Conservation (phyloP, 352 stramenopile species). For the Globisporangium perplexum region DNA sequence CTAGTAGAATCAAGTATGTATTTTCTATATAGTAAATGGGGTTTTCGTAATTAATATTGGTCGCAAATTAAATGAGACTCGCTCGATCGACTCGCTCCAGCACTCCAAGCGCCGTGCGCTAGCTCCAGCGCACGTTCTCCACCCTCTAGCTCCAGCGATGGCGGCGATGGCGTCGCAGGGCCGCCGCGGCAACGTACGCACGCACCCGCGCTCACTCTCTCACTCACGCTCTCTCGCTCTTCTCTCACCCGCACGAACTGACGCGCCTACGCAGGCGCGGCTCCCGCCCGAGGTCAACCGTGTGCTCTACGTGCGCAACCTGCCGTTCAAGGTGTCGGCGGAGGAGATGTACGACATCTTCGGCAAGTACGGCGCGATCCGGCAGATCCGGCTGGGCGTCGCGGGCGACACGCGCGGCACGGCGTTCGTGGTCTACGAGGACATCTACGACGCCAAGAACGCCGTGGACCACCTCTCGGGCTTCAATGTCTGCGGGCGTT, state of each 20-base stretch:
- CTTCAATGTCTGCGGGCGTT: slow-evolving; percentile 98
- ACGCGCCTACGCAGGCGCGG: slow-evolving; percentile 39
- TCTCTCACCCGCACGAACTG: neutral
- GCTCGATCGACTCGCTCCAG: too few relatives aligned
- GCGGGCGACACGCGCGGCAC: slow-evolving; percentile 96
- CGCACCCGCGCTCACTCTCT: neutral
- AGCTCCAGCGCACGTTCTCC: too few relatives aligned
- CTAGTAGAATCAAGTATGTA: too few relatives aligned
- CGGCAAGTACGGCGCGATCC: slow-evolving; percentile 99
- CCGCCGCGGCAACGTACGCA: slow-evolving; percentile 56
- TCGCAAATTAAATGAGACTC: too few relatives aligned
- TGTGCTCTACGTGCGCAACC: slow-evolving; percentile 96
- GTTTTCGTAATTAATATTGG: too few relatives aligned
- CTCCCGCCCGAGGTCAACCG: slow-evolving; percentile 98
- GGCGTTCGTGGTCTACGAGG: slow-evolving; percentile 98
- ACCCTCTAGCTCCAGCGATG: too few relatives aligned
- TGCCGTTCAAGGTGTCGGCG: slow-evolving; percentile 98
- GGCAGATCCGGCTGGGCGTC: slow-evolving; percentile 93
- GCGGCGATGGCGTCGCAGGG: slow-evolving; percentile 49
- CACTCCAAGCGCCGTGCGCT: too few relatives aligned
- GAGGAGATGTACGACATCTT: slow-evolving; percentile 99
- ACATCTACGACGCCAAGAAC: slow-evolving; percentile 99
- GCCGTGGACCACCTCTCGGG: slow-evolving; percentile 98
- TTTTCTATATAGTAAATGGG: too few relatives aligned
- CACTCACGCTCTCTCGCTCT: neutral